These are phyloP conservation scores for Wickerhamiella slavikovae DNA, from an alignment of 805 yeast genomes.

Conservation along the genomic window DNA sequence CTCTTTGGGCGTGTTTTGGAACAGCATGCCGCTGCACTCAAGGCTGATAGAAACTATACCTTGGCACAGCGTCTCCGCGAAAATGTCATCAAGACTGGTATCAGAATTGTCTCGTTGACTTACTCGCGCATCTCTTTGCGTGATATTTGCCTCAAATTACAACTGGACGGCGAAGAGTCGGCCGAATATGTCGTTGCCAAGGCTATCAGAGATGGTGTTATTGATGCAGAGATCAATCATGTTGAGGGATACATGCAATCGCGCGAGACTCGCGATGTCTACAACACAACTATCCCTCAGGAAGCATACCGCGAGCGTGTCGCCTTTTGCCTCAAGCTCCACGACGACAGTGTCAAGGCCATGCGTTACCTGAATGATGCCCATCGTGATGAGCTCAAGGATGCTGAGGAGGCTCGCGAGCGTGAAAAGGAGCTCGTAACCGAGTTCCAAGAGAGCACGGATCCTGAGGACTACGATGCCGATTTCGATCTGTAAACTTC, in stretches of 20 bases:
- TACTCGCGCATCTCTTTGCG: slow-evolving; percentile 78
- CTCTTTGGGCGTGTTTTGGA: slow-evolving; percentile 52
- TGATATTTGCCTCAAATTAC: slow-evolving; percentile 83
- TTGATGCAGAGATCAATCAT: slow-evolving; percentile 85
- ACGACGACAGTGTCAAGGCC: slow-evolving; percentile 81
- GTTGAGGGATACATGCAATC: slow-evolving; percentile 82
- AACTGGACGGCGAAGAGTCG: slow-evolving; percentile 81
- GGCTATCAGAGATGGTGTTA: slow-evolving; percentile 92
- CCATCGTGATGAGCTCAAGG: slow-evolving; percentile 28
- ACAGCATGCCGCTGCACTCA: slow-evolving; percentile 38
- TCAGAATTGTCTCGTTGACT: slow-evolving; percentile 75
- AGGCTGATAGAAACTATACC: slow-evolving; percentile 62
- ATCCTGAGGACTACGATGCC: slow-evolving; percentile 23
- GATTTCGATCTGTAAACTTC: slow-evolving; percentile 16
- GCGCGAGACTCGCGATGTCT: slow-evolving; percentile 66
- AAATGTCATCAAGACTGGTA: slow-evolving; percentile 94
- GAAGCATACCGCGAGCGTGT: slow-evolving; percentile 80
- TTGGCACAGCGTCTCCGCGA: slow-evolving; percentile 80
- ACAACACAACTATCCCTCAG: slow-evolving; percentile 77
- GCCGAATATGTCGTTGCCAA: slow-evolving; percentile 95
- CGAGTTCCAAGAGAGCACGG: slow-evolving; percentile 24
- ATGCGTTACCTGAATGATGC: slow-evolving; percentile 70
- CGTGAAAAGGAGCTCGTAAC: slow-evolving; percentile 29
- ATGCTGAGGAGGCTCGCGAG: slow-evolving; percentile 34
- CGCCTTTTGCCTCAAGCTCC: slow-evolving; percentile 71